Base-by-base conservation (phyloP, 2,329 filamentous ascomycete genomes). In the Neocucurbitaria cava region DNA sequence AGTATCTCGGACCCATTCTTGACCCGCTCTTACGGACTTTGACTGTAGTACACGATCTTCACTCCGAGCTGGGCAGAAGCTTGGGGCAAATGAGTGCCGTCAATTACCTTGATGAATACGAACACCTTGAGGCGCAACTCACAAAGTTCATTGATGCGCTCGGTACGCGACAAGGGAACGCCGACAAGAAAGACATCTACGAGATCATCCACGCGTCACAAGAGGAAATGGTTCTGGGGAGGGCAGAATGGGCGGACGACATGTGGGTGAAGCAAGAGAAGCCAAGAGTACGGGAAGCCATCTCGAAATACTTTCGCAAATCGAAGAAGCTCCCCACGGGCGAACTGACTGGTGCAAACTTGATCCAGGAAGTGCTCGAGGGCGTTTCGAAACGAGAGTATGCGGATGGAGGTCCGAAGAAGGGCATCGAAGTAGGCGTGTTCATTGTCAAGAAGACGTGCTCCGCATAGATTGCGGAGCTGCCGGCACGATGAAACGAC, bases 191-290 rank as follows among this genome's bases (percentile, higher is more conserved):
- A 62, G 63, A 69, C 49, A 77, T 69, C 1, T 77, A 74, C 54
- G 82, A 72, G 20, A 58, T 86, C 2, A 75, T 82, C 1, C 80
- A 86, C 59, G 77, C 84, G 1, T 77, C 80, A 4, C 82, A 78
- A 54, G 78, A 84, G 35, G 77, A 79, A 49, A 79, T 84, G 15
- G 62, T 75, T 1, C 73, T 87, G 2, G 79, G 82, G 46, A 78
- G 84, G 24, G 75, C 78, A 18, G 77, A 82, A 2, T 89, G 86
- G 86, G 79, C 81, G 9, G 71, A 73, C 28, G 82, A 87, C 51
- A 88, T 85, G 86, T 88, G 84, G 78, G 81, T 85, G 41, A 84
- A 86, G 65, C 86, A 89, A 65, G 86, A 88, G 67, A 85, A 85
- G 62, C 77, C 81, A 10, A 79, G 85, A 13, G 82, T 88, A 46